Base-by-base conservation (phyloP, 2,329 filamentous ascomycete species). In the Cladobotryum protrusum region DNA sequence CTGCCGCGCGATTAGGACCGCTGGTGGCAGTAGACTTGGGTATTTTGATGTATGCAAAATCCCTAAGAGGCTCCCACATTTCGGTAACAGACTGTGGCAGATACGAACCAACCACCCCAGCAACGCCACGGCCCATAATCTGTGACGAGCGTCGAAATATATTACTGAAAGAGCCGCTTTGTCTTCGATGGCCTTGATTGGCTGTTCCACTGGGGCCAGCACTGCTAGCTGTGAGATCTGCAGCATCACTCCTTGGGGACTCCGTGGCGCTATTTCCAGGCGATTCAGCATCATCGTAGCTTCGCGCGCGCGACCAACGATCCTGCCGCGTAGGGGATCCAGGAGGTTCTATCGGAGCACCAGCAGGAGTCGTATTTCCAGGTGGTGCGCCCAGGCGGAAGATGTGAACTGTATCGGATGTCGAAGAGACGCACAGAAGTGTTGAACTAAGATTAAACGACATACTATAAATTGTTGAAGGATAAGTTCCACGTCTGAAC, bases 401-500 rank as follows among this genome's bases (percentile, higher is more conserved):
- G 46, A 99, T 90, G 66, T 99, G 93, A 9, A 99, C 86, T 0
- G 93, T 99, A 62, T 99, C 93, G 1, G 91, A 95, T 1, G 90
- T 91, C 3, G 92, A 97, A 5, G 93, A 97, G 37, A 99, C 91
- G 62, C 91, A 96, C 34, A 99, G 80, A 11, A 99, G 76, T 1
- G 91, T 96, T 2, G 91, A 95, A 52, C 87, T 90, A 45, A 90
- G 84, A 67, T 99, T 99, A 72, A 99, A 99, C 1, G 91, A 95
- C 90, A 99, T 96, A 79, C 90, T 95, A 72, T 91, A 96, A 59
- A 99, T 99, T 37, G 89, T 86, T 2, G 91, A 91, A 0, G 93
- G 93, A 68, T 96, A 96, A 2, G 92, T 96, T 40, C 93, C 93
- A 56, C 93, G 83, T 52, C 93, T 83, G 71, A 99, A 99, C 65